These are phyloP conservation scores for Blastomyces emzantsi DNA, from an alignment of 2,329 filamentous ascomycete species.

Conservation along the genomic window DNA sequence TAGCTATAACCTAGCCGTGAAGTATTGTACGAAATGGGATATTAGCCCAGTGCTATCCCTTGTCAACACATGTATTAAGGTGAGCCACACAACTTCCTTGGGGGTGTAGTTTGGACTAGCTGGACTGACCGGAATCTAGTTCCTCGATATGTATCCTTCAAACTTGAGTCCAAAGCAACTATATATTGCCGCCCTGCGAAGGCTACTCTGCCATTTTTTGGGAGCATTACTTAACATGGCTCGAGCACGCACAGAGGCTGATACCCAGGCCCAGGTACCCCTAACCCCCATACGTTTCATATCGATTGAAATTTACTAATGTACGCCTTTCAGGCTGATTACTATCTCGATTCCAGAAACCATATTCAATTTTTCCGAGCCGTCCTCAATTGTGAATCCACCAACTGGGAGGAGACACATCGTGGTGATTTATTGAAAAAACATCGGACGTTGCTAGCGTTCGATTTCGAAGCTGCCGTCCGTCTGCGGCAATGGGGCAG, in stretches of 20 bases:
- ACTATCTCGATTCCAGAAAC: slow-evolving; percentile 53
- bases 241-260: slow-evolving; percentile 41
- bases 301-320: slow-evolving; percentile 4
- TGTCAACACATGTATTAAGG: slow-evolving; percentile 37
- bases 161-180: slow-evolving; percentile 17
- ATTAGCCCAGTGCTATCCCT: slow-evolving; percentile 49
- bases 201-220: slow-evolving; percentile 64
- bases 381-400: slow-evolving; percentile 30
- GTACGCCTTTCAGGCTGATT: slow-evolving; percentile 40
- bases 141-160: slow-evolving; percentile 33
- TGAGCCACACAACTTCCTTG: slow-evolving; percentile 16
- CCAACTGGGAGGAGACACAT: slow-evolving; percentile 37
- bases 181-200: slow-evolving; percentile 49
- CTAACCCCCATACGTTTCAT: slow-evolving; percentile 11
- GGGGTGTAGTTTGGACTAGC: not conserved
- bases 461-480: slow-evolving; percentile 70
- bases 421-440: slow-evolving; percentile 51
- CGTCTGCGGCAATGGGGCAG: slow-evolving; percentile 59
- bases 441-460: slow-evolving; percentile 57
- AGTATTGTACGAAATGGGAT: slow-evolving; percentile 51
- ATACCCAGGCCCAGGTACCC: slow-evolving; percentile 32
- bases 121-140: slow-evolving; percentile 32
- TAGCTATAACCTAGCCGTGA: slow-evolving; percentile 67
- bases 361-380: slow-evolving; percentile 53
- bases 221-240: slow-evolving; percentile 38